phyloP scores from a whole-genome alignment of 1,139 yeast genomes.

The Debaryomyces sp. region DNA sequence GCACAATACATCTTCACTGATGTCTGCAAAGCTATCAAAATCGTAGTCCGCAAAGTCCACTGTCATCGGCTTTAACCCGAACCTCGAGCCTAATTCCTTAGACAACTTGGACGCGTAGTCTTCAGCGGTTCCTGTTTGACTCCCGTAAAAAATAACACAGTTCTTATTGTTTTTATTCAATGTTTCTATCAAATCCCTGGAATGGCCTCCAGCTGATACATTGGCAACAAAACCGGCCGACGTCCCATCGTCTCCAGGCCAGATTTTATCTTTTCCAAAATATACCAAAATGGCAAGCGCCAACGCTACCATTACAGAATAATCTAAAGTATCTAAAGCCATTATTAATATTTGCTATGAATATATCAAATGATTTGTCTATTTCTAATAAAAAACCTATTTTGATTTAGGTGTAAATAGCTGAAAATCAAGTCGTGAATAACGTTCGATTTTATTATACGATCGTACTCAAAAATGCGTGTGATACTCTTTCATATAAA shows the following conservation, averaged over 20 bases:
- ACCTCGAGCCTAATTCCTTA: conserved; percentile 82
- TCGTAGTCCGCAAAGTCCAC: conserved; percentile 88
- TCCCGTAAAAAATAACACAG: conserved; percentile 83
- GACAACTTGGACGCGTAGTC: conserved; percentile 91
- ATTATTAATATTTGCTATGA: conserved; percentile 17
- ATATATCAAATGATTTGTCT: not conserved
- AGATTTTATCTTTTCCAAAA: conserved; percentile 67
- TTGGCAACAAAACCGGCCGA: conserved; percentile 44
- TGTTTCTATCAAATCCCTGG: conserved; percentile 67
- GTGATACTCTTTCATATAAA: not conserved
- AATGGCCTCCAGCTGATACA: conserved; percentile 38
- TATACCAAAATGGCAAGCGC: conserved; percentile 66
- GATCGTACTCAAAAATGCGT: conserved; percentile 2
- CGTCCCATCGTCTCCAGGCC: conserved; percentile 29
- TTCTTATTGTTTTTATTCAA: conserved; percentile 68
- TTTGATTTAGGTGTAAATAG: not conserved
- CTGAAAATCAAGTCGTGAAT: not conserved
- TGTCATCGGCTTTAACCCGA: conserved; percentile 80
- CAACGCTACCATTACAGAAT: conserved; percentile 66
- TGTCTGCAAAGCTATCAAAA: conserved; percentile 68
- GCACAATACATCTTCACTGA: conserved; percentile 54
- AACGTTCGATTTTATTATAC: not conserved
- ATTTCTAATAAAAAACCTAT: not conserved
- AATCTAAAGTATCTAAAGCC: conserved; percentile 71
- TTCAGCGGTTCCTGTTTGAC: conserved; percentile 99